Evolutionary conservation across 495 filamentous ascomycete genomes (phyloP).

Genomic region (Trichoderma reesei): DNA sequence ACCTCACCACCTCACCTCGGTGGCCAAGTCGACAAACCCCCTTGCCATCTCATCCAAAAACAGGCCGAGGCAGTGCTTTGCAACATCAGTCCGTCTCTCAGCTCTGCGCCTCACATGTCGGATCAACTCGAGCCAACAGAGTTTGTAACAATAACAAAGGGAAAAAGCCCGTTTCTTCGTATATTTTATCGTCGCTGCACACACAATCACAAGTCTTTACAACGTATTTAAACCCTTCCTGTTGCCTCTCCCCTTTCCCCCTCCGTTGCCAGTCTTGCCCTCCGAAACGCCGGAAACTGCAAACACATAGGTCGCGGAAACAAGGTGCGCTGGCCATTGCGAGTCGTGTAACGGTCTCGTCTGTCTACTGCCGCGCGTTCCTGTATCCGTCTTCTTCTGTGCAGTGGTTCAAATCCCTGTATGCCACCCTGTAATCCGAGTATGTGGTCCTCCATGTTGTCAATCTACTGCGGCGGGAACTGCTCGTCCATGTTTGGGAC

Average conservation of each 20-base stretch:
- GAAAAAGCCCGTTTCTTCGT: constrained; percentile 3
- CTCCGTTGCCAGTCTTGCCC: not conserved
- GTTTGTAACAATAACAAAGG: not conserved
- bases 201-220: constrained; percentile 7
- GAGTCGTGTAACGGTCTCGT: not conserved
- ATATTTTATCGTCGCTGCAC: constrained; percentile 9
- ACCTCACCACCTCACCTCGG: too few relatives aligned
- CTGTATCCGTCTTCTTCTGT: not conserved
- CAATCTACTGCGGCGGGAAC: constrained; percentile 4
- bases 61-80: too few relatives aligned
- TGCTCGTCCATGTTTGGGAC: constrained; percentile 24
- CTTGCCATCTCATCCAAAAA: not conserved
- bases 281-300: constrained; percentile 1
- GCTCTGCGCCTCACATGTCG: too few relatives aligned
- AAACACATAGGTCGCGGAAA: not conserved
- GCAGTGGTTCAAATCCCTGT: not conserved
- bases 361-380: constrained; percentile 1
- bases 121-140: not conserved
- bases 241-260: not conserved
- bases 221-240: not conserved
- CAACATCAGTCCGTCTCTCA: too few relatives aligned
- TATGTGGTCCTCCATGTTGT: not conserved
- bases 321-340: not conserved
- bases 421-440: not conserved
- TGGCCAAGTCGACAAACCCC: too few relatives aligned